Evolutionary conservation across 1,284 basidiomycete genomes (phyloP).

Genomic region (Acaromyces ingoldii): DNA sequence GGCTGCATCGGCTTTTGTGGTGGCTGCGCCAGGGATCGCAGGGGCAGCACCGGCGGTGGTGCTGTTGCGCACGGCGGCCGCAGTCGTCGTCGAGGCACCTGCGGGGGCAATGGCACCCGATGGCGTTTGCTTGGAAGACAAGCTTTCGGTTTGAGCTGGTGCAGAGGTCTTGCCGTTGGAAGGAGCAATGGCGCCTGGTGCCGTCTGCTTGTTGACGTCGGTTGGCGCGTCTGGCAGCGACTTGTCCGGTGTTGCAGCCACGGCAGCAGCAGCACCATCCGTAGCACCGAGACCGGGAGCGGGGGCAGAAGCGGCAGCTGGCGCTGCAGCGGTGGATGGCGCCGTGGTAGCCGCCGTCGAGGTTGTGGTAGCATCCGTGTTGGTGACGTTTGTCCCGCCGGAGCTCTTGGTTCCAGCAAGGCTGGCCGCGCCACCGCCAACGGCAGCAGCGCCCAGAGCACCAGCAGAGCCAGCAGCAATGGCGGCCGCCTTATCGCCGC

Average conservation of each 20-base stretch:
- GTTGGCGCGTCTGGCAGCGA: background rate
- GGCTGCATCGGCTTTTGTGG: background rate
- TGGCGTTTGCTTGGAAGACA: background rate
- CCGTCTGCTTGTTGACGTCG: background rate
- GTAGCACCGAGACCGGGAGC: background rate
- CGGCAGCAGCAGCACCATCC: background rate
- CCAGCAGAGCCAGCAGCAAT: background rate
- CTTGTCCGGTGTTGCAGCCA: background rate
- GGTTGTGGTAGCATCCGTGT: too few relatives aligned
- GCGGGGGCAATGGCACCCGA: too few relatives aligned
- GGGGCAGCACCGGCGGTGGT: background rate
- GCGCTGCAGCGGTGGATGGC: background rate
- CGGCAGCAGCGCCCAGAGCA: background rate
- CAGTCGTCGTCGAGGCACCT: background rate
- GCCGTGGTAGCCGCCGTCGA: too few relatives aligned
- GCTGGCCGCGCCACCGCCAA: too few relatives aligned
- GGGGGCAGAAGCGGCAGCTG: background rate
- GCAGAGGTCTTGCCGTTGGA: too few relatives aligned
- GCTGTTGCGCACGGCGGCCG: background rate
- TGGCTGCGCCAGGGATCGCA: too few relatives aligned
- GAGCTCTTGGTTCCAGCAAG: too few relatives aligned
- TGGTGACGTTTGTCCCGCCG: too few relatives aligned
- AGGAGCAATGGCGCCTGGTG: too few relatives aligned
- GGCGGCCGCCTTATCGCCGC: background rate
- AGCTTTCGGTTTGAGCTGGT: too few relatives aligned